Evolutionary conservation across 306 rosid species (phyloP).

Genomic region (Prunus dulcis): DNA sequence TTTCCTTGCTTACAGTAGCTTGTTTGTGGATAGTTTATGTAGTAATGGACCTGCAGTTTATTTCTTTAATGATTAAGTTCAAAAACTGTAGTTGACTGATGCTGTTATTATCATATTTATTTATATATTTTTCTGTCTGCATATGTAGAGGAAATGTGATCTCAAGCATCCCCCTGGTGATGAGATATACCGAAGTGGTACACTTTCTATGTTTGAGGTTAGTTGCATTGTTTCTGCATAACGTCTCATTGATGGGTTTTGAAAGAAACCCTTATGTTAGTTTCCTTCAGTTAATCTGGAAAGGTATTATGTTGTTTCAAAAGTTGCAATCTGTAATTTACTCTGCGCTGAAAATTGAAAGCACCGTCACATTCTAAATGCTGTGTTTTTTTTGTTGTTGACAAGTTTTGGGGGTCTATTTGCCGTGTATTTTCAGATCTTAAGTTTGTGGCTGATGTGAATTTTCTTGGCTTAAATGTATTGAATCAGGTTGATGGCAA

Average conservation of each 20-base stretch:
- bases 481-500: constrained; percentile 92
- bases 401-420: background rate
- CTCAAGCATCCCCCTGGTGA: constrained; percentile 99
- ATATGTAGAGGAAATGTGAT: constrained; percentile 87
- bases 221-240: constrained; percentile 12
- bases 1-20: constrained; percentile 14
- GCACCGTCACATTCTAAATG: background rate
- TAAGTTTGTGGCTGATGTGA: constrained; percentile 14
- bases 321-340: background rate
- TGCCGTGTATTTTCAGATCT: background rate
- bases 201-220: constrained; percentile 99
- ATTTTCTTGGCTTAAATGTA: constrained; percentile 6
- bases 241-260: background rate
- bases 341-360: background rate
- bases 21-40: constrained; percentile 10
- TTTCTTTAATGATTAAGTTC: background rate
- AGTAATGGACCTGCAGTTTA: background rate
- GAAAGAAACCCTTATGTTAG: background rate
- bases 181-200: constrained; percentile 94
- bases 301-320: background rate
- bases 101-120: background rate
- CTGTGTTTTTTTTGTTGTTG: background rate
- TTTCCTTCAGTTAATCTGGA: background rate
- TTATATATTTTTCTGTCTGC: constrained; percentile 15
- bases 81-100: background rate